These are phyloP conservation scores for Cladosporium halotolerans DNA, from an alignment of 2,329 filamentous ascomycete species.

Conservation along the genomic window DNA sequence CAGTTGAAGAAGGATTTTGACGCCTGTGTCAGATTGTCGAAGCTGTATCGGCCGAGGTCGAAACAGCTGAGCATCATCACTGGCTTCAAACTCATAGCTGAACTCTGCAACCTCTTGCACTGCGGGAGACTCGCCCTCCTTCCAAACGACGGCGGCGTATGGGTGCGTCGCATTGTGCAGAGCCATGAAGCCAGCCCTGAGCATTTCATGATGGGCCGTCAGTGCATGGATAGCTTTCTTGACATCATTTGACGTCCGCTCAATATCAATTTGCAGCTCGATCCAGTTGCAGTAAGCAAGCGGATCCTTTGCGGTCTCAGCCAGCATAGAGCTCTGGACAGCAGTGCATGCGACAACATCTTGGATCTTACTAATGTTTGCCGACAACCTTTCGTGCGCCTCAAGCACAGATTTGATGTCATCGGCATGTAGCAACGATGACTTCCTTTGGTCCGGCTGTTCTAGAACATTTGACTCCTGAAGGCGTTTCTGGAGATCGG, in stretches of 20 bases:
- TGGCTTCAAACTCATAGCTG: constrained; percentile 16
- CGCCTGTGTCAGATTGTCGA: constrained; percentile 15
- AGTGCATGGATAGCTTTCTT: constrained; percentile 45
- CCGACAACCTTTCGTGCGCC: not conserved
- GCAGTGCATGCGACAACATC: constrained; percentile 58
- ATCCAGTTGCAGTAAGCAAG: constrained; percentile 73
- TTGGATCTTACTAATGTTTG: constrained; percentile 20
- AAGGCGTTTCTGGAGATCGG: not conserved
- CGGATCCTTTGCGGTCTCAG: constrained; percentile 58
- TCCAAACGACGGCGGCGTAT: constrained; percentile 62
- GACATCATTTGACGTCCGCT: constrained; percentile 13
- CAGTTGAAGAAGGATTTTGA: constrained; percentile 49
- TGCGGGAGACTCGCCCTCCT: constrained; percentile 17
- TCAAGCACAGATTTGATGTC: not conserved
- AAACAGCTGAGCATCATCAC: constrained; percentile 1
- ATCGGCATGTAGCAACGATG: not conserved
- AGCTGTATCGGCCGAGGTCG: constrained; percentile 61
- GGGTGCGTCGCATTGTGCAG: constrained; percentile 38
- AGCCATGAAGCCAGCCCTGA: constrained; percentile 68
- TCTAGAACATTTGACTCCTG: not conserved
- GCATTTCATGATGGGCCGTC: constrained; percentile 53
- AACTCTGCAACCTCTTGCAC: constrained; percentile 2
- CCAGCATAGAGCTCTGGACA: constrained; percentile 73
- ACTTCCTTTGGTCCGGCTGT: not conserved
- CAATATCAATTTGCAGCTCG: constrained; percentile 51